These are phyloP conservation scores for Phytopythium mirpurense DNA, from an alignment of 352 stramenopile species.

Conservation along the genomic window DNA sequence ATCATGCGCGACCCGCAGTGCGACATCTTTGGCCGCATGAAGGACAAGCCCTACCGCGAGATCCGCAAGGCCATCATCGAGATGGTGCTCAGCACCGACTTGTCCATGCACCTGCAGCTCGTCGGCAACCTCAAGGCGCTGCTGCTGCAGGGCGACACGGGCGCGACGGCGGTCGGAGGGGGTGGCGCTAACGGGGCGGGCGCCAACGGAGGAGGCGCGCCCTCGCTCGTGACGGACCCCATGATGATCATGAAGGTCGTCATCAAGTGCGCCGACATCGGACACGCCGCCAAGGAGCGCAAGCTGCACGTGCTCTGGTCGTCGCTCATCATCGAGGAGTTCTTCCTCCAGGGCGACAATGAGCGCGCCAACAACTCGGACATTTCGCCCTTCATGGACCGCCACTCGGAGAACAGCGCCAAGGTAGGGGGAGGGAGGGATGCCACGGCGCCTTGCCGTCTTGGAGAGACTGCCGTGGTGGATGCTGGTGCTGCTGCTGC, in stretches of 20 bases:
- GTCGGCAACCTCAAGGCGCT: slow-evolving; percentile 74
- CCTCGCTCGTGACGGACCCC: slow-evolving; percentile 46
- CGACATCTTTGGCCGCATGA: slow-evolving; percentile 80
- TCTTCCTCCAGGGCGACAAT: slow-evolving; percentile 93
- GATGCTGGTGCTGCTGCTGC: too few species aligned
- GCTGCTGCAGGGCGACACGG: slow-evolving; percentile 34
- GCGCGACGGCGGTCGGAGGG: too few species aligned
- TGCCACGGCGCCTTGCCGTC: too few species aligned
- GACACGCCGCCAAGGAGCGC: slow-evolving; percentile 86
- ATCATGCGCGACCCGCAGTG: slow-evolving; percentile 64
- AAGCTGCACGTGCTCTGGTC: slow-evolving; percentile 89
- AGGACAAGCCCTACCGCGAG: slow-evolving; percentile 69
- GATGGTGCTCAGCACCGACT: slow-evolving; percentile 85
- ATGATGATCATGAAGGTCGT: slow-evolving; percentile 89
- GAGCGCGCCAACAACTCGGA: slow-evolving; percentile 85
- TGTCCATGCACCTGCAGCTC: slow-evolving; percentile 79
- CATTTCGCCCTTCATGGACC: slow-evolving; percentile 92
- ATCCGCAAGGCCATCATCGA: slow-evolving; percentile 84
- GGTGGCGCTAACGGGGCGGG: too few species aligned
- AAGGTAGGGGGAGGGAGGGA: slow-evolving; percentile 36
- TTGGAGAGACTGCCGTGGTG: neutral
- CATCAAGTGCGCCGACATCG: slow-evolving; percentile 92
- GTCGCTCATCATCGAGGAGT: slow-evolving; percentile 92
- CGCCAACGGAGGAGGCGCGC: neutral
- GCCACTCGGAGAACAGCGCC: slow-evolving; percentile 81